Percentiles rank a stretch among this genome's conserved stretches.
Evolutionary conservation across 305 asterid genomes (phyloP).

Genomic region (Solanum hybrid): DNA sequence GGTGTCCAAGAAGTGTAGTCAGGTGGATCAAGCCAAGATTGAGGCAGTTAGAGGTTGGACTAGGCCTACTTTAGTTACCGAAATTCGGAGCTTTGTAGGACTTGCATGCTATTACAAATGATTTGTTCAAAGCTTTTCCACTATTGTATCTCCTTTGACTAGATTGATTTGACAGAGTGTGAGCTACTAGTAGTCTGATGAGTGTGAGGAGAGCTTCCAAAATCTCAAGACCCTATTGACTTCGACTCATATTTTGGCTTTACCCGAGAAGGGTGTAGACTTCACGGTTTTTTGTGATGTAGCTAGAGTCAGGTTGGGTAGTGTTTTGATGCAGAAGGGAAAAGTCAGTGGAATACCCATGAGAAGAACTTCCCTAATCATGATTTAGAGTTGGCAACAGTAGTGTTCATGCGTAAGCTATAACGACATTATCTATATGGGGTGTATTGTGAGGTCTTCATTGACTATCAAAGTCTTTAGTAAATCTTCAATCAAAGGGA

Average conservation of each 20-base stretch:
- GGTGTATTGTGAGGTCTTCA: background rate
- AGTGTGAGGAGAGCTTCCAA: background rate
- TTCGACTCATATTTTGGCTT: too few relatives aligned
- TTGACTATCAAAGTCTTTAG: background rate
- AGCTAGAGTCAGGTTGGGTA: background rate
- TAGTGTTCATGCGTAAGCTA: too few relatives aligned
- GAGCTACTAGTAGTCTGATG: background rate
- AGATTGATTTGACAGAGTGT: background rate
- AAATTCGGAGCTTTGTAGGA: background rate
- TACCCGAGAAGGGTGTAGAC: background rate
- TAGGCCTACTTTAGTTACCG: background rate
- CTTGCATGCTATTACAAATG: background rate
- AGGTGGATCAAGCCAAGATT: background rate
- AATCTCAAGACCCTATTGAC: background rate
- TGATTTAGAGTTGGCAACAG: background rate
- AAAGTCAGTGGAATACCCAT: background rate
- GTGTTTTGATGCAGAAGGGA: background rate
- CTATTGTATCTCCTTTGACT: background rate
- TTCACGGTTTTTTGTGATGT: background rate
- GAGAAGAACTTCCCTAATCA: background rate
- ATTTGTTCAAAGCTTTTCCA: background rate
- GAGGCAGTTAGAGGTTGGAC: background rate
- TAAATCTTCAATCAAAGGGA: background rate
- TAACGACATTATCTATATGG: background rate
- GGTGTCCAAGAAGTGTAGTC: background rate